phyloP scores from a whole-genome alignment of 2,329 filamentous ascomycete species.

The Alternaria longipes region DNA sequence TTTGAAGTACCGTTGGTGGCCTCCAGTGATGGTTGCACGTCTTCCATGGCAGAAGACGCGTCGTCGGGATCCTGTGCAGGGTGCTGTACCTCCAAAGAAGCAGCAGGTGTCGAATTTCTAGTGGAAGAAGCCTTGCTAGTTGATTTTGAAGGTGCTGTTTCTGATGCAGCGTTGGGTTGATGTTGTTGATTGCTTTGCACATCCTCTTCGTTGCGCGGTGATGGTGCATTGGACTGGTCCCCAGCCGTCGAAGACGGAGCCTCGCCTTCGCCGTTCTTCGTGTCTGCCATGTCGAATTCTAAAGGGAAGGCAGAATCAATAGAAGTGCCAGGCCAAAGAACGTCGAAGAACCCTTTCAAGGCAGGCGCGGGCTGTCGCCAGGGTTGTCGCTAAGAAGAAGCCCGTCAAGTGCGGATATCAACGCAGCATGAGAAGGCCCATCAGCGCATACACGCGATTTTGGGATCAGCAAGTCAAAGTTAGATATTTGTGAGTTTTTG shows the following conservation, averaged over 20 bases:
- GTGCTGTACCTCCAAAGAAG: conserved; percentile 36
- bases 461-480: conserved; percentile 29
- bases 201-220: conserved; percentile 41
- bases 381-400: conserved; percentile 37
- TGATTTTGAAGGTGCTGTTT: conserved; percentile 41
- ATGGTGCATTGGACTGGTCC: conserved; percentile 40
- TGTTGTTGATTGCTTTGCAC: conserved; percentile 38
- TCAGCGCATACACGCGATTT: conserved; percentile 47
- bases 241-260: conserved; percentile 41
- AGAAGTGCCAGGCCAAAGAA: conserved; percentile 26
- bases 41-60: conserved; percentile 39
- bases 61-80: conserved; percentile 36
- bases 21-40: conserved; percentile 42
- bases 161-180: conserved; percentile 34
- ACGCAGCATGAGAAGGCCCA: conserved; percentile 47
- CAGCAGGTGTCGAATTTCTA: conserved; percentile 46
- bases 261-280: conserved; percentile 49
- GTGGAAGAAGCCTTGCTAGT: conserved; percentile 49
- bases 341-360: conserved; percentile 32
- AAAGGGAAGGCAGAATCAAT: conserved; percentile 30
- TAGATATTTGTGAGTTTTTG: conserved; percentile 17
- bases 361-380: conserved; percentile 38
- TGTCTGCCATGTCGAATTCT: conserved; percentile 47
- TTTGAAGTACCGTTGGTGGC: conserved; percentile 37
- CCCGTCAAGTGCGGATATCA: conserved; percentile 47